Base-by-base conservation (phyloP, 768 basidiomycete genomes). In the Glaciozyma martinii region DNA sequence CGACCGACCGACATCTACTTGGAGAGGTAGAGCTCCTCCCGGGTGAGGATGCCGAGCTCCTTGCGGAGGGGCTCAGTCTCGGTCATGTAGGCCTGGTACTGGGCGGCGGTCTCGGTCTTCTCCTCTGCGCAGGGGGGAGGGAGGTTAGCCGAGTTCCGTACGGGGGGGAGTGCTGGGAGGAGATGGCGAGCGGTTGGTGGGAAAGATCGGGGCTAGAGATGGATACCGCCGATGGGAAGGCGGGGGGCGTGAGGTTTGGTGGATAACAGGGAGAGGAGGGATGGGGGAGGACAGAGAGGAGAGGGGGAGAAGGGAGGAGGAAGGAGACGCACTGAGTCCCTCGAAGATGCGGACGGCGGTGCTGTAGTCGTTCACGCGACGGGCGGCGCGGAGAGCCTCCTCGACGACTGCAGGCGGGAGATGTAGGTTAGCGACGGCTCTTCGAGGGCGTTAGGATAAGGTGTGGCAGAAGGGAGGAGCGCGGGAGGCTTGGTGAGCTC, bases 341-440 rank as follows among this genome's bases (percentile, higher is more conserved):
- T 98, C 94, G 74, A 97, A 90, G 72, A 98, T 83, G 66, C 95
- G 82, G 64, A 99, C 91, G 49, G 94, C 93, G 47, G 95, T 99
- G 50, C 94, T 86, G 77, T 89, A 98, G 82, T 97, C 93, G 79
- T 99, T 87, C 66, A 95, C 90, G 71, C 92, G 84, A 70, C 95
- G 82, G 27, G 89, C 84, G 62, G 92, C 91, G 60, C 85, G 84
- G 67, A 93, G 80, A 32, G 90, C 90, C 68, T 89, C 88, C 79
- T 92, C 90, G 61, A 93, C 79, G 72, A 94, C 89, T 61, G 80
- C 19, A 19, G 37, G 5, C 12, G 25, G 21, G 44, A 57, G 56
- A 2, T n/a, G 16, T 3, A 33, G 32, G 53, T 33, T 16, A 54
- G 32, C 30, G 5, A 54, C 6, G 4, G 53, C 13, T 4, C 30